Evolutionary conservation across 202 grass and related monocot genomes (phyloP), one percentile per base, ranked within the genome.

Genomic region (Setaria italica): DNA sequence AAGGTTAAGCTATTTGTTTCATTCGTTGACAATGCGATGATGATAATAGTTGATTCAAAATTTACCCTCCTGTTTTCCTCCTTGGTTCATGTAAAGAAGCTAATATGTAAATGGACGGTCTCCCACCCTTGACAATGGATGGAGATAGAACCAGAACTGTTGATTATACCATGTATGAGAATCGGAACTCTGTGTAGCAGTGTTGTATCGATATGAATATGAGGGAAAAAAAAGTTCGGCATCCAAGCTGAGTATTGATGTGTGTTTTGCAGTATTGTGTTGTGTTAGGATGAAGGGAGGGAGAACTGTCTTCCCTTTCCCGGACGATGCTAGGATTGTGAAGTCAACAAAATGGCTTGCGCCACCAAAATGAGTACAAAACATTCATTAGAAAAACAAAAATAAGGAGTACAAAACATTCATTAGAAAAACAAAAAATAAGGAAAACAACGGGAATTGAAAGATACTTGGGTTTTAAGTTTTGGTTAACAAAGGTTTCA

Each of bases 11-110:
- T 90, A 92, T 88, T 92, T 72, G 74, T 87, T 95, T 90, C 76
- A 92, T 95, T 92, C 84, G 76, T 95, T 92, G 69, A 90, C 79
- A 88, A 79, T 90, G 43, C 19, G 49, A 90, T 62, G 35, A 74
- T 87, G 51, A 84, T 88, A 19, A 69, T 89, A 71, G 86, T 81
- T 72, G 55, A 77, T 88, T 82, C 58, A 71, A 69, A 78, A 75
- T 62, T 86, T 54, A 81, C 78, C 47, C 7, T 6, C 19, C 7
- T 67, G 48, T 74, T 74, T 64, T 20, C 58, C 25, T 10, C 4
- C 9, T 5, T 32, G 46, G 70, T 8, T 54, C 30, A 67, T 89
- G 66, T 85, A 85, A 78, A 67, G 76, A 91, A 62, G 41, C 46
- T 47, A 30, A 29, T 57, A 39, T 86, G 90, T 86, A 82, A 88